Evolutionary conservation across 768 basidiomycete genomes (phyloP).

Genomic region (Sporobolomyces roseus): DNA sequence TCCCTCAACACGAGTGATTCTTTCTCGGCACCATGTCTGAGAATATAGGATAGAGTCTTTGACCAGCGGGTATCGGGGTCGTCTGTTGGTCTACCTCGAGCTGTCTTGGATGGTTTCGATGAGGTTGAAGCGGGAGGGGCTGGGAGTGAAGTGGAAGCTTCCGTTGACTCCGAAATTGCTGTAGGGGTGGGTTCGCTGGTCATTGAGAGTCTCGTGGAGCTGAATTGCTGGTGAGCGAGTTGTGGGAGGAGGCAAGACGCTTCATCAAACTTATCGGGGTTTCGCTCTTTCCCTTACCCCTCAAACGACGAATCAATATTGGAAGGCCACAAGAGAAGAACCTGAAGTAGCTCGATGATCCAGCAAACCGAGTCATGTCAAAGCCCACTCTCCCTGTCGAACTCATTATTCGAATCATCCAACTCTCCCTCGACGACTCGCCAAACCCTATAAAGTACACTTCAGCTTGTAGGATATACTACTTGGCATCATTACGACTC

Average conservation of each 20-base stretch:
- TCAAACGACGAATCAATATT: not conserved
- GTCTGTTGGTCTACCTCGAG: constrained; percentile 53
- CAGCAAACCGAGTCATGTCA: not conserved
- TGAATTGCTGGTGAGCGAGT: not conserved
- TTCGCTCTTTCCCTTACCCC: too few relatives aligned
- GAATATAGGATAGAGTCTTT: constrained; percentile 82
- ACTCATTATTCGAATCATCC: not conserved
- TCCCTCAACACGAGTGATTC: constrained; percentile 69
- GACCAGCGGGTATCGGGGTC: constrained; percentile 66
- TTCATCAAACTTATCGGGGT: not conserved
- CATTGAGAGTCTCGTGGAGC: not conserved
- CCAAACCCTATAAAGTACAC: not conserved
- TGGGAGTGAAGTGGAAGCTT: not conserved
- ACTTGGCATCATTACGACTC: not conserved
- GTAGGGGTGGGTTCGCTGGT: not conserved
- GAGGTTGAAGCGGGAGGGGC: not conserved
- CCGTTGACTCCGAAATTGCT: not conserved
- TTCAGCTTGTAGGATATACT: too few relatives aligned
- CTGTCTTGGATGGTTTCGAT: constrained; percentile 16
- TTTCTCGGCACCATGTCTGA: constrained; percentile 80
- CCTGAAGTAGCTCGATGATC: not conserved
- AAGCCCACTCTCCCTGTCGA: not conserved
- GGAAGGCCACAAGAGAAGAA: not conserved
- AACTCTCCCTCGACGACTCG: not conserved
- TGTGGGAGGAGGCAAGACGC: not conserved